Evolutionary conservation across 192 early-diverging fungal species (phyloP), one percentile per base, ranked within the genome.

Genomic region (Spizellomyces sp.): DNA sequence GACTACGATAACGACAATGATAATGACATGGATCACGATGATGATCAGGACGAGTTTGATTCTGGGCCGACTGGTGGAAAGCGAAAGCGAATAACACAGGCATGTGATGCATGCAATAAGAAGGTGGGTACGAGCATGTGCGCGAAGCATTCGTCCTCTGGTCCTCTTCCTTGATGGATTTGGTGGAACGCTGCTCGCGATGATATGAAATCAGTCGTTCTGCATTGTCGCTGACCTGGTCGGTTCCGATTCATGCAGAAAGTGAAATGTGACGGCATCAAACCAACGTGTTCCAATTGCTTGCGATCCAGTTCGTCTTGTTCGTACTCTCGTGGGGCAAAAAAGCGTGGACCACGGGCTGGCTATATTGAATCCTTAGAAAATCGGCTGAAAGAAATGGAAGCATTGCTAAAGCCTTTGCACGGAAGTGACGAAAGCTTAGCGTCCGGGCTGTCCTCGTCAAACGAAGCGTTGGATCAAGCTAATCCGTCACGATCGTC

Each of bases 331-430:
- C 92, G 93, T 8, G 88, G 86, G 63, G 91, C 89, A 73, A 93
- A 94, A 77, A 95, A 96, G 78, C 85, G 94, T 46, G 94, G 95
- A 0, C 95, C 94, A 41, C 88, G 94, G 12, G 89, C 87, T 45
- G 90, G 92, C 2, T 90, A 92, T 64, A 90, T 94, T 44, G 91
- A 90, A 67, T 81, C 87, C 5, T 74, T 94, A 8, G 92, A 94
- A 69, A 87, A 88, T 48, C 84, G 90, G 43, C 69, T 94, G 19
- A 87, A 90, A 64, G 86, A 90, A 60, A 91, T 94, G 89, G 92
- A 94, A 70, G 81, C 85, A 45, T 50, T 92, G 59, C 76, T 94
- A 6, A 74, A 74, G 45, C 77, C 72, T n/a, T 44, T 54, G 36
- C 61, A 62, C 10, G 68, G 65, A 36, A 9, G 45, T 12, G 17